Evolutionary conservation across 768 basidiomycete species (phyloP), one percentile per base, ranked within the genome.

Genomic region (Leccinum sublutescens): DNA sequence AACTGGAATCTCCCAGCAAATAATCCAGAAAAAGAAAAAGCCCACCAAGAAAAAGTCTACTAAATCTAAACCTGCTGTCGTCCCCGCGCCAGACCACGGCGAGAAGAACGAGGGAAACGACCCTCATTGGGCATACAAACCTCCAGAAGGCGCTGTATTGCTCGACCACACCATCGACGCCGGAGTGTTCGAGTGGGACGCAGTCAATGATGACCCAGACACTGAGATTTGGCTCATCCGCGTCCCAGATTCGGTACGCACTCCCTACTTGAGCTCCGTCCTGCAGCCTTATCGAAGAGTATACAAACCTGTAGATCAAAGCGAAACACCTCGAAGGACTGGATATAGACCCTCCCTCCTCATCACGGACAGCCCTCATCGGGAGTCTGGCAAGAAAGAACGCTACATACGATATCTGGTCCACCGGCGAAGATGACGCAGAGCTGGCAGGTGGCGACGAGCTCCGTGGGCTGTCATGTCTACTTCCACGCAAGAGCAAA

Each of bases 141-240:
- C 88, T 0, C 88, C 88, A 7, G 59, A 72, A 2, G 85, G 82
- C 8, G 74, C 79, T n/a, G 71, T 75, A 8, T 68, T 80, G 15
- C 66, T 87, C n/a, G 77, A 84, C 51, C 73, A 80, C 58, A 63
- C 71, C 23, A 73, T 75, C 14, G 81, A 86, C 58, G 60, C 8
- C 2, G 76, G 77, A 1, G 77, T 79, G 3, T 88, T 88, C 64
- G 89, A 90, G 64, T 91, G 88, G 88, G 86, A 87, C 58, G 72
- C 75, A 6, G 60, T 92, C 5, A 77, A 82, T 11, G 72, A 81
- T 52, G 79, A 86, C 27, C 70, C 76, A 0, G 82, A 90, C 59
- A 65, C 83, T 10, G 89, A 92, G 63, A 64, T 92, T 9, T 91
- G 88, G 83, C 73, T 90, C 12, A 80, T 91, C 36, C 82, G 89